These are phyloP conservation scores for Alternaria sp. DNA, from an alignment of 2,329 filamentous ascomycete genomes.

Conservation along the genomic window DNA sequence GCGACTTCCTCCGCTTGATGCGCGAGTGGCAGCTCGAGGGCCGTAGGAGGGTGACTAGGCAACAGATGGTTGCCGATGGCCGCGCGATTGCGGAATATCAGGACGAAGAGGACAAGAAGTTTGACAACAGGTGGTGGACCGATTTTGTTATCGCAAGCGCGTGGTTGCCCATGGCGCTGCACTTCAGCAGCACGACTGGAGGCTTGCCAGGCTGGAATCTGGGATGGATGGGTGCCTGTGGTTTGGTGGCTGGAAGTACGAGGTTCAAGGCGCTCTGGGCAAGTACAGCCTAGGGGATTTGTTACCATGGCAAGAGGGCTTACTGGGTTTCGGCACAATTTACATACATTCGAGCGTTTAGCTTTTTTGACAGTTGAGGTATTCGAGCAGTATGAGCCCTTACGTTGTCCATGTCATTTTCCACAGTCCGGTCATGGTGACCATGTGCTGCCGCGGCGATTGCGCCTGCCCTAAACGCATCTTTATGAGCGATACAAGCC, in stretches of 20 bases:
- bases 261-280: conserved; percentile 37
- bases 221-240: conserved; percentile 53
- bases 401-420: not conserved
- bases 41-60: conserved; percentile 37
- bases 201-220: conserved; percentile 54
- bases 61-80: conserved; percentile 38
- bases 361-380: not conserved
- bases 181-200: conserved; percentile 47
- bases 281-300: conserved; percentile 18
- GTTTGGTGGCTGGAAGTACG: conserved; percentile 49
- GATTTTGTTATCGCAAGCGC: conserved; percentile 51
- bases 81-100: conserved; percentile 40
- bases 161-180: conserved; percentile 54
- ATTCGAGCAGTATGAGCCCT: not conserved
- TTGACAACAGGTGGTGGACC: conserved; percentile 51
- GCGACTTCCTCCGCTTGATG: conserved; percentile 52
- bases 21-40: conserved; percentile 53
- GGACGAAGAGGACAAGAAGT: conserved; percentile 47
- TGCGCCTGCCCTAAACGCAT: not conserved
- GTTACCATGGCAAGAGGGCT: not conserved
- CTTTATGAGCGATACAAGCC: not conserved
- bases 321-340: not conserved
- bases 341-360: conserved; percentile 8
- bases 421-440: not conserved
- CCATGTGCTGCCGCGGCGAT: not conserved